These are phyloP conservation scores for Harringtonia aguacate DNA, from an alignment of 2,329 filamentous ascomycete genomes.

Conservation along the genomic window DNA sequence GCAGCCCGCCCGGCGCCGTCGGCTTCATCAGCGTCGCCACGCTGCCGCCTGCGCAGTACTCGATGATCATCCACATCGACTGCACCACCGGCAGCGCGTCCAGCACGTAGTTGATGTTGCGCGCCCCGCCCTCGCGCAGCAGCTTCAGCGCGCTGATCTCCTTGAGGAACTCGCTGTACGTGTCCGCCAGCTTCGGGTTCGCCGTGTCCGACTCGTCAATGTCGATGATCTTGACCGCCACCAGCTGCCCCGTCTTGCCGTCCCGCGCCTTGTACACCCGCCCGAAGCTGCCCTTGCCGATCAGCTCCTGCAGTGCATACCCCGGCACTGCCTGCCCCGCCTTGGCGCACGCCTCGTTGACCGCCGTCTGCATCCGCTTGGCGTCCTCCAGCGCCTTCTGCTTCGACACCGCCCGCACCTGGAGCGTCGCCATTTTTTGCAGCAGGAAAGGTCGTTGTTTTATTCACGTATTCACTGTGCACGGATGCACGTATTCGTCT, in stretches of 20 bases:
- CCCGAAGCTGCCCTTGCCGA: slow-evolving; percentile 58
- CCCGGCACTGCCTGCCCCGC: slow-evolving; percentile 44
- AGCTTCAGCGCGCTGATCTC: slow-evolving; percentile 60
- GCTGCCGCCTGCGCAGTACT: slow-evolving; percentile 78
- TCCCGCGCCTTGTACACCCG: slow-evolving; percentile 53
- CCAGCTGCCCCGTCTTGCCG: slow-evolving; percentile 29
- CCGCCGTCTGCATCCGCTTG: slow-evolving; percentile 48
- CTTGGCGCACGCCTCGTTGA: slow-evolving; percentile 46
- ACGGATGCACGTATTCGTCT: too few relatives aligned
- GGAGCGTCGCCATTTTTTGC: background rate
- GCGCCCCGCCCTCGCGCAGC: slow-evolving; percentile 61
- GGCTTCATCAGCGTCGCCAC: slow-evolving; percentile 63
- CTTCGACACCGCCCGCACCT: slow-evolving; percentile 6
- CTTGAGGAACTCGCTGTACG: slow-evolving; percentile 59
- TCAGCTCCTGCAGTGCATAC: slow-evolving; percentile 53
- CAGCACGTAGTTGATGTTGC: slow-evolving; percentile 73
- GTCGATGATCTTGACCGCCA: slow-evolving; percentile 72
- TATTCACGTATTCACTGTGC: too few relatives aligned
- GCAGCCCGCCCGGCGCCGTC: slow-evolving; percentile 45
- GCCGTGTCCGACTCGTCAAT: slow-evolving; percentile 68
- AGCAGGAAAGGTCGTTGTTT: too few relatives aligned
- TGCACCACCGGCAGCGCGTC: slow-evolving; percentile 68
- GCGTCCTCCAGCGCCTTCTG: slow-evolving; percentile 52
- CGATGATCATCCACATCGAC: slow-evolving; percentile 80
- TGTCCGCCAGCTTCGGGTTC: slow-evolving; percentile 39